Evolutionary conservation across 768 basidiomycete genomes (phyloP).

Genomic region (Wakefieldia striispora): DNA sequence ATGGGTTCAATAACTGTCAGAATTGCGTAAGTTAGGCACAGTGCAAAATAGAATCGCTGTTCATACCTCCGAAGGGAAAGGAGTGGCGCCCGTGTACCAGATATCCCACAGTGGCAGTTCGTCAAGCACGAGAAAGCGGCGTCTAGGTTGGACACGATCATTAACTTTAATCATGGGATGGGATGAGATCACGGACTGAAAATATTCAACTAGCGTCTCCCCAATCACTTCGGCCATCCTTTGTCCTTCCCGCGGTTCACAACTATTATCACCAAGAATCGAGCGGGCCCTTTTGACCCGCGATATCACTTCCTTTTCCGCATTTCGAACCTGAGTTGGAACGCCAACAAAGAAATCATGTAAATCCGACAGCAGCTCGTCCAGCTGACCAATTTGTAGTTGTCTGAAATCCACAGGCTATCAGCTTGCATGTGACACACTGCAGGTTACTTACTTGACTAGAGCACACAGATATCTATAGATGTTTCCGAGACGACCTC

Average conservation of each 20-base stretch:
- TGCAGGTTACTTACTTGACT: slow-evolving; percentile 40
- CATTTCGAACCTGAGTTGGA: slow-evolving; percentile 29
- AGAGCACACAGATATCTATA: slow-evolving; percentile 46
- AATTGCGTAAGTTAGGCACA: slow-evolving; percentile 1
- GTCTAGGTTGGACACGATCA: slow-evolving; percentile 30
- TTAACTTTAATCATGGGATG: neutral
- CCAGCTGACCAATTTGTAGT: slow-evolving; percentile 34
- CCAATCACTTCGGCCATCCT: slow-evolving; percentile 33
- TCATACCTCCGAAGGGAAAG: slow-evolving; percentile 67
- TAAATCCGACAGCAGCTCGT: slow-evolving; percentile 40
- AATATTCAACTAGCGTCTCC: slow-evolving; percentile 50
- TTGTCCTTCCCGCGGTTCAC: slow-evolving; percentile 16
- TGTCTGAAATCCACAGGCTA: slow-evolving; percentile 33
- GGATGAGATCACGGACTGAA: slow-evolving; percentile 39
- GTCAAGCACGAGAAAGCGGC: slow-evolving; percentile 46
- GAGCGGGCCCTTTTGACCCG: slow-evolving; percentile 21
- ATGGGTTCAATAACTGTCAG: slow-evolving; percentile 65
- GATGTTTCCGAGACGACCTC: slow-evolving; percentile 42
- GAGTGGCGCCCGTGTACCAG: slow-evolving; percentile 67
- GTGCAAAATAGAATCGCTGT: neutral
- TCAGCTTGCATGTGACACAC: slow-evolving; percentile 14
- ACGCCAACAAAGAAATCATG: slow-evolving; percentile 37
- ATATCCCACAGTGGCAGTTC: slow-evolving; percentile 59
- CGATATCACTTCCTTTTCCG: slow-evolving; percentile 35
- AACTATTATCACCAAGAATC: slow-evolving; percentile 12